phyloP scores from a whole-genome alignment of 139 green algal genomes.

The Chlamydomonas sp. region DNA sequence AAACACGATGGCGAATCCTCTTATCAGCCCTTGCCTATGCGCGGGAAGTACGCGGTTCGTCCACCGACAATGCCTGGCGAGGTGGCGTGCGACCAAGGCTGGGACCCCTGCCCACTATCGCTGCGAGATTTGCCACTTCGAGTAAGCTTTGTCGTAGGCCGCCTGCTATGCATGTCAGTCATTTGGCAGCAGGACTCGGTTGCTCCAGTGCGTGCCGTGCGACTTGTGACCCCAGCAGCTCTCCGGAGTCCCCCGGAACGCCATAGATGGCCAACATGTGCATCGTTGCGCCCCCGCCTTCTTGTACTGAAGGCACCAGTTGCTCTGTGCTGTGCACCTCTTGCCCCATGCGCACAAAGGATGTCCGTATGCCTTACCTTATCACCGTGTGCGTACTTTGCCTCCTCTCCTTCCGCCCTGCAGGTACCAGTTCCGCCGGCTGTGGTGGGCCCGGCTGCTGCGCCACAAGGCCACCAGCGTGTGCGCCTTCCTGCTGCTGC shows the following conservation, averaged over 20 bases:
- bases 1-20: neutral
- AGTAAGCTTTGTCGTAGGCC: neutral
- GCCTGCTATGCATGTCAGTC: neutral
- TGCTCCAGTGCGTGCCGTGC: no score
- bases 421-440: constrained; percentile 21
- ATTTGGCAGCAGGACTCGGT: neutral
- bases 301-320: neutral
- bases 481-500: neutral
- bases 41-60: constrained; percentile 8
- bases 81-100: neutral
- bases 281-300: no score
- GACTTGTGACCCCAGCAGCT: no score
- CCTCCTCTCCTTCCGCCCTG: neutral
- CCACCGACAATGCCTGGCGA: constrained; percentile 14
- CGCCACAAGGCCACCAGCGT: neutral
- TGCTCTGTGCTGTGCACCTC: no score
- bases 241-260: no score
- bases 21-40: constrained; percentile 22
- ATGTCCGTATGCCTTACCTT: neutral
- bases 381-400: neutral
- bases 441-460: constrained; percentile 13
- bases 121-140: constrained; percentile 33
- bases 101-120: constrained; percentile 5
- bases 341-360: neutral
- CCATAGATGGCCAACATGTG: no score